phyloP scores from a whole-genome alignment of 2,329 filamentous ascomycete genomes.

The Fusarium globosum region DNA sequence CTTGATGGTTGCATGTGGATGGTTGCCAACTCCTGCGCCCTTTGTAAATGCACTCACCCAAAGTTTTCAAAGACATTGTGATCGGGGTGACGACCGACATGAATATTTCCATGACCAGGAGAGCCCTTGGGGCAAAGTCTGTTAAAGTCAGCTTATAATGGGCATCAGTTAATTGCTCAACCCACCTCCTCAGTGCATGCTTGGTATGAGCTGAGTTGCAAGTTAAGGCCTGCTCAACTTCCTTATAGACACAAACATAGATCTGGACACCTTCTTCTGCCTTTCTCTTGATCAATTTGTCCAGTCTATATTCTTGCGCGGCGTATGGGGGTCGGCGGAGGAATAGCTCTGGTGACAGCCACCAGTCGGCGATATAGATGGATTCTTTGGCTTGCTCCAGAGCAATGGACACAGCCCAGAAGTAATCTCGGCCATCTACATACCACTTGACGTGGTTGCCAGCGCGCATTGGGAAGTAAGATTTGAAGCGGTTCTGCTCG shows the following conservation, averaged over 20 bases:
- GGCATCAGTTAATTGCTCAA: neutral
- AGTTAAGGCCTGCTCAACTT: slow-evolving; percentile 82
- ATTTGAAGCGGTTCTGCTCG: slow-evolving; percentile 84
- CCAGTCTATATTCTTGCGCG: slow-evolving; percentile 87
- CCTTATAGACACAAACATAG: slow-evolving; percentile 91
- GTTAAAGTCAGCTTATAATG: neutral
- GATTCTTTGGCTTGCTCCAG: slow-evolving; percentile 91
- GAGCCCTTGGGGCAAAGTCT: slow-evolving; percentile 81
- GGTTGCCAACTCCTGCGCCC: neutral
- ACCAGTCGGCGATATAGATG: slow-evolving; percentile 98
- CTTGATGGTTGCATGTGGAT: no score
- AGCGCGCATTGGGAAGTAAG: slow-evolving; percentile 87
- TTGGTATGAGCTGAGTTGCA: slow-evolving; percentile 97
- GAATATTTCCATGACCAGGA: slow-evolving; percentile 89
- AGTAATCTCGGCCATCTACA: slow-evolving; percentile 94
- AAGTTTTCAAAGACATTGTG: slow-evolving; percentile 93
- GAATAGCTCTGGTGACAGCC: slow-evolving; percentile 90
- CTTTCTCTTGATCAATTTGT: slow-evolving; percentile 85
- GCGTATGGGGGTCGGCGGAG: slow-evolving; percentile 83
- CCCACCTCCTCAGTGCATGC: slow-evolving; percentile 55
- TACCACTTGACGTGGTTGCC: slow-evolving; percentile 96
- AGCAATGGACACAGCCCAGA: slow-evolving; percentile 90
- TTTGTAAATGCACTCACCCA: slow-evolving; percentile 59
- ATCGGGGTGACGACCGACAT: slow-evolving; percentile 89
- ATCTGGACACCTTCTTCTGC: slow-evolving; percentile 96